Conservation (phyloP, 2,329 filamentous ascomycete species). For the Sordariomycetes sp. region DNA sequence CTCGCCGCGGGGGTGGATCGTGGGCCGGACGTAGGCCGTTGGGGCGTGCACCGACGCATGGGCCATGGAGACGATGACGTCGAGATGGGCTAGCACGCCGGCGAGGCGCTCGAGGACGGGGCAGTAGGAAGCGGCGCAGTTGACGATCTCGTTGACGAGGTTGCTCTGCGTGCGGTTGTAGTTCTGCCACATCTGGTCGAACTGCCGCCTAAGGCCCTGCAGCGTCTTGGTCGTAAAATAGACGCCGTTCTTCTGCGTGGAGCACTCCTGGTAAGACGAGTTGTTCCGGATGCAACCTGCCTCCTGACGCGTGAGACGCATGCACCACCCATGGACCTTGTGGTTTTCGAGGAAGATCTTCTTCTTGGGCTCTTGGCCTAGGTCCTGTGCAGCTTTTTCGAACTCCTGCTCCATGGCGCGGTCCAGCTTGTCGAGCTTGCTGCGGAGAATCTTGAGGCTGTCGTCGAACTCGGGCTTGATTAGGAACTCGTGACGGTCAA, state of each 20-base stretch:
- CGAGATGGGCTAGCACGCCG: conserved; percentile 78
- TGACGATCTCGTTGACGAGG: conserved; percentile 82
- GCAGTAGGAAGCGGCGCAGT: conserved; percentile 86
- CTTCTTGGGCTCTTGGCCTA: conserved; percentile 90
- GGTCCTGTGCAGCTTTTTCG: conserved; percentile 59
- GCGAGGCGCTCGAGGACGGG: conserved; percentile 85
- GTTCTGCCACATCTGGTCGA: conserved; percentile 85
- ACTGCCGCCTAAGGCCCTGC: conserved; percentile 71
- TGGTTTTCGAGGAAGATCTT: conserved; percentile 97
- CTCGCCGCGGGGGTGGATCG: conserved; percentile 75
- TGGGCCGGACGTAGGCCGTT: conserved; percentile 80
- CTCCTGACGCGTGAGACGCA: conserved; percentile 83
- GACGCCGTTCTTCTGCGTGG: conserved; percentile 96
- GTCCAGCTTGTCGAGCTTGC: conserved; percentile 76
- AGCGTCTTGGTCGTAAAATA: conserved; percentile 88
- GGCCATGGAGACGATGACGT: conserved; percentile 88
- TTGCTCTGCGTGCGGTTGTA: conserved; percentile 92
- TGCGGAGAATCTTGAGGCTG: conserved; percentile 71
- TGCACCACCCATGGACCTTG: conserved; percentile 90
- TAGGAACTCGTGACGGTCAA: conserved; percentile 95
- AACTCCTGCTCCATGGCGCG: conserved; percentile 78
- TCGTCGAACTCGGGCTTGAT: conserved; percentile 99
- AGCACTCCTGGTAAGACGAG: conserved; percentile 80
- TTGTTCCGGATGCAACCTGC: conserved; percentile 90
- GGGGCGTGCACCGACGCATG: conserved; percentile 90